Percentiles rank a stretch among this genome's conserved stretches.
Evolutionary conservation across 208 protist genomes (phyloP).

Genomic region (Wallacemonas sp.): DNA sequence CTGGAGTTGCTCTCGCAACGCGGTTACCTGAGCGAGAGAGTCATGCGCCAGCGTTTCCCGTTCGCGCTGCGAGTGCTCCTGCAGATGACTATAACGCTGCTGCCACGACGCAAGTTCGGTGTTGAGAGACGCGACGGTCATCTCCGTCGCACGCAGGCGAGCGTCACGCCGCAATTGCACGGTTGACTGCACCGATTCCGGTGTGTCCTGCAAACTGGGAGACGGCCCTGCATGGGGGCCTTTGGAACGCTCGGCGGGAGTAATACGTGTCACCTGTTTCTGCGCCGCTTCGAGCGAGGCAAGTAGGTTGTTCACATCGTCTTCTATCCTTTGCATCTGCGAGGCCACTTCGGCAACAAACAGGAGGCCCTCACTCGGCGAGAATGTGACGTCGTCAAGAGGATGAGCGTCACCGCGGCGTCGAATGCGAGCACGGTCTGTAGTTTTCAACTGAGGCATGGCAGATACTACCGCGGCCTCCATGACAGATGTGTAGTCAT

Average conservation of each 20-base stretch:
- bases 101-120: conserved; percentile 48
- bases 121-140: conserved; percentile 56
- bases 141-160: conserved; percentile 41
- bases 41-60: conserved; percentile 19
- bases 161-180: conserved; percentile 12
- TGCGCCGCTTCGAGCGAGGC: background rate
- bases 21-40: background rate
- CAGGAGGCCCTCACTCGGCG: background rate
- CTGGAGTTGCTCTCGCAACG: conserved; percentile 28
- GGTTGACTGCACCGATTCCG: background rate
- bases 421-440: background rate
- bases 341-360: conserved; percentile 8
- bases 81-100: conserved; percentile 17
- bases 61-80: conserved; percentile 23
- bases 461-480: background rate
- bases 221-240: background rate
- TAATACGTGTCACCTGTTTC: background rate
- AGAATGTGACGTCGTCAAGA: no score
- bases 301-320: background rate
- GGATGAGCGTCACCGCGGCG: background rate
- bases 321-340: conserved; percentile 10
- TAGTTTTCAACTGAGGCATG: background rate
- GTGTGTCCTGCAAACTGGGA: background rate
- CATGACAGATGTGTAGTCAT: background rate
- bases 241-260: background rate